Evolutionary conservation across 2,329 filamentous ascomycete genomes (phyloP).

Genomic region (Juglanconis oblonga): DNA sequence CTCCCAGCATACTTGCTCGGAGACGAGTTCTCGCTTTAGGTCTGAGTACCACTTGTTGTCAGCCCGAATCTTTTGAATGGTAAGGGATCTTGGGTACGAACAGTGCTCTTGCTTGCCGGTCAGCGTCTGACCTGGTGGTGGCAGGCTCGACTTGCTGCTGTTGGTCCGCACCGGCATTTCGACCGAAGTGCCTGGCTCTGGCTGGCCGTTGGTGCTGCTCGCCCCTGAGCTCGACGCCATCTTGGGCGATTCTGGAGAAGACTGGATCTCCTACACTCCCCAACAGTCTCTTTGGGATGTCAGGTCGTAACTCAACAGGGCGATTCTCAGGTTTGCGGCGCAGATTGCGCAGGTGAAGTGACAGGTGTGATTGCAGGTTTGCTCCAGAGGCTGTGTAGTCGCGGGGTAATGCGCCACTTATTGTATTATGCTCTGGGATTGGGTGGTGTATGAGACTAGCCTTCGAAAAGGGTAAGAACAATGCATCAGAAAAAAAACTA

Average conservation of each 20-base stretch:
- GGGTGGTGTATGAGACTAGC: not conserved
- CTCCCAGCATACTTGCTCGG: conserved; percentile 84
- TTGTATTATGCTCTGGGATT: not conserved
- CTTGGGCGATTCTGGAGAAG: not conserved
- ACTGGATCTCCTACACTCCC: not conserved
- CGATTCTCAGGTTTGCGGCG: not conserved
- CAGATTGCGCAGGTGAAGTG: not conserved
- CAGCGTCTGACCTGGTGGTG: conserved; percentile 51
- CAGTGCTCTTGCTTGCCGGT: conserved; percentile 99
- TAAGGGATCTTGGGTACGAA: conserved; percentile 40
- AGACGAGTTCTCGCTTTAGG: conserved; percentile 91
- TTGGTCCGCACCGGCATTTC: conserved; percentile 24
- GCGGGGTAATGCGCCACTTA: not conserved
- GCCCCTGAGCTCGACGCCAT: conserved; percentile 3
- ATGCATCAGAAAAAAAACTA: not conserved
- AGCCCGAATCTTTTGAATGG: conserved; percentile 18
- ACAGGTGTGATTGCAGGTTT: not conserved
- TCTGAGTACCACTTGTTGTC: conserved; percentile 50
- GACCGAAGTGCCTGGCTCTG: conserved; percentile 1
- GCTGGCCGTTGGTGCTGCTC: conserved; percentile 7
- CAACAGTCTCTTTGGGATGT: not conserved
- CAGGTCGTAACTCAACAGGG: not conserved
- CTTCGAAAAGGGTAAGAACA: not conserved
- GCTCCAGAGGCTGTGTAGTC: not conserved
- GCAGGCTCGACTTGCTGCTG: conserved; percentile 26